These are phyloP conservation scores for Phialophora tarda DNA, from an alignment of 2,329 filamentous ascomycete species.

Conservation along the genomic window DNA sequence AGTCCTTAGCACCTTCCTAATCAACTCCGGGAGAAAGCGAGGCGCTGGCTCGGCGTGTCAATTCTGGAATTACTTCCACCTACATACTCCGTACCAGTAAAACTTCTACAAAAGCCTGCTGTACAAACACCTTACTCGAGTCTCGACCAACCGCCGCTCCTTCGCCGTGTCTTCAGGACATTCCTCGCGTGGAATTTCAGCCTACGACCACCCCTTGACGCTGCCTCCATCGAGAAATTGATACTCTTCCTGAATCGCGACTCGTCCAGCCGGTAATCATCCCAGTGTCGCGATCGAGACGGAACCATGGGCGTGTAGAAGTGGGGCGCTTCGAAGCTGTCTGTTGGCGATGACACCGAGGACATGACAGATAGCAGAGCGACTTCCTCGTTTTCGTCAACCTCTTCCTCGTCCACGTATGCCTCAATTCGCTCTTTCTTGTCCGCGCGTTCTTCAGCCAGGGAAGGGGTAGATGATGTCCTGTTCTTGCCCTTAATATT, in stretches of 20 bases:
- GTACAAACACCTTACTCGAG: neutral
- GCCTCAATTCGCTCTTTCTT: neutral
- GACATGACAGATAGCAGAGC: constrained; percentile 12
- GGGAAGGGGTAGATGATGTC: neutral
- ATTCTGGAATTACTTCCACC: neutral
- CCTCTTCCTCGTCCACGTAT: neutral
- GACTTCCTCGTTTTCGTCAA: constrained; percentile 13
- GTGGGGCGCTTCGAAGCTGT: constrained; percentile 5
- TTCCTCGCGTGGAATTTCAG: constrained; percentile 6
- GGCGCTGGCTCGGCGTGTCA: neutral
- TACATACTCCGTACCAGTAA: neutral
- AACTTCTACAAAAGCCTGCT: neutral
- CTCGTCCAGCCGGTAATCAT: constrained; percentile 11
- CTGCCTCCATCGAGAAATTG: neutral
- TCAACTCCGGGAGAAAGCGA: neutral
- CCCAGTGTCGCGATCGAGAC: neutral
- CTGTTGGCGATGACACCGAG: neutral
- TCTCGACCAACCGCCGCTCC: constrained; percentile 14
- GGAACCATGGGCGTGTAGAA: constrained; percentile 14
- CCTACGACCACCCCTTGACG: neutral
- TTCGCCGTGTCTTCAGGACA: constrained; percentile 3
- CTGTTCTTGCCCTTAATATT: constrained; percentile 8
- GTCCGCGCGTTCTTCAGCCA: neutral
- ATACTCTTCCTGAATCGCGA: constrained; percentile 12
- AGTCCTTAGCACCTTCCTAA: neutral